Evolutionary conservation across 1,284 basidiomycete genomes (phyloP), one percentile per base, ranked within the genome.

Genomic region (Cutaneotrichosporon spelunceum): DNA sequence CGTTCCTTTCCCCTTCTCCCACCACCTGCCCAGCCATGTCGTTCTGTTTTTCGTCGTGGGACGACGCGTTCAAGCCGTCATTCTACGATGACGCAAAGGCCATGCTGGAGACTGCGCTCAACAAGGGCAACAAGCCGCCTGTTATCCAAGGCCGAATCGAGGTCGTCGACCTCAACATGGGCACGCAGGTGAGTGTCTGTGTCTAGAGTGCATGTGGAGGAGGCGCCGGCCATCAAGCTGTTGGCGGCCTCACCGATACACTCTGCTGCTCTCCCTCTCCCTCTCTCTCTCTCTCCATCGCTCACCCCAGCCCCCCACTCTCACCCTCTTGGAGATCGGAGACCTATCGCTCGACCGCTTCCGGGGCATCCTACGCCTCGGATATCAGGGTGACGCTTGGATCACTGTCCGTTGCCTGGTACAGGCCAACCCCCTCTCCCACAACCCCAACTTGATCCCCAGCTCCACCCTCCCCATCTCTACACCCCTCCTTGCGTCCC

Each of bases 151-250:
- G 96, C 79, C 88, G 87, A 77, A 99, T 99, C 68, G 90, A 96
- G 75, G 96, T 99, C 33, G 90, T 97, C 61, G 95, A 98, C 78
- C 82, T 99, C 30, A 88, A 94, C 79, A 99, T 99, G 95, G 96
- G 96, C 47, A 93, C 90, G 1, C 90, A 97, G 82, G 93, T 92
- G 65, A 66, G 85, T 81, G 24, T 8, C 36, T 9, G 13, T 23
- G n/a, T 26, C 16, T n/a, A n/a, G n/a, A n/a, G n/a, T n/a, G n/a
- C 30, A 33, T 11, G 30, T 33, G 30, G 8, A 33, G 30, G 30
- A 7, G n/a, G n/a, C n/a, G n/a, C n/a, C n/a, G n/a, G n/a, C n/a
- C n/a, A n/a, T n/a, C n/a, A n/a, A n/a, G n/a, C n/a, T n/a, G 30
- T 9, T 33, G 30, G 30, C 30, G 30, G 8, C 8, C 30, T 33